Conservation (phyloP, 495 filamentous ascomycete genomes). For the Hypomontagnella submonticulosa region DNA sequence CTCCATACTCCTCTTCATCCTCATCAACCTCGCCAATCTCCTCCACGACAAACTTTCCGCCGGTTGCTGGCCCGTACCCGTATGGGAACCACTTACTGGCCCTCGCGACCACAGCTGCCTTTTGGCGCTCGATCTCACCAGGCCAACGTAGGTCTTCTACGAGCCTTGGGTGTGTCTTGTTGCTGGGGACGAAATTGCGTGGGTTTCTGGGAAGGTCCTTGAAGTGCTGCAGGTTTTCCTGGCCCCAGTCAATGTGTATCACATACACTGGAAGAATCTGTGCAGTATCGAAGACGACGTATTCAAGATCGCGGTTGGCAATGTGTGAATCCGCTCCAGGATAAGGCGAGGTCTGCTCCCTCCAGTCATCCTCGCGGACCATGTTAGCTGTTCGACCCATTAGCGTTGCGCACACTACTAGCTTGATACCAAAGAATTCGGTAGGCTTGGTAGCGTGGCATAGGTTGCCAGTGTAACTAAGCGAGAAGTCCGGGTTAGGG, state of each 20-base stretch:
- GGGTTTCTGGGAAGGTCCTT: slow-evolving; percentile 19
- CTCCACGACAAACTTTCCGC: slow-evolving; percentile 51
- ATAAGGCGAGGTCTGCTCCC: slow-evolving; percentile 28
- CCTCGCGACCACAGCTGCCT: slow-evolving; percentile 46
- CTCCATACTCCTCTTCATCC: slow-evolving; percentile 53
- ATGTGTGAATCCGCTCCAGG: slow-evolving; percentile 50
- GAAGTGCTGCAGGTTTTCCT: slow-evolving; percentile 40
- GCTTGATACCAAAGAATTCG: slow-evolving; percentile 49
- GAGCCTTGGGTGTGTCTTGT: slow-evolving; percentile 26
- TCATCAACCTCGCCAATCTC: slow-evolving; percentile 54
- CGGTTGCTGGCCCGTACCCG: slow-evolving; percentile 54
- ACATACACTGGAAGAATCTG: slow-evolving; percentile 57
- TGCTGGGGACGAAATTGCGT: slow-evolving; percentile 23
- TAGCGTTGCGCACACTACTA: slow-evolving; percentile 54
- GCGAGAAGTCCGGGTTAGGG: slow-evolving; percentile 47
- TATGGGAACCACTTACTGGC: slow-evolving; percentile 58
- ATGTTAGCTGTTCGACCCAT: slow-evolving; percentile 51
- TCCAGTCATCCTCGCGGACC: slow-evolving; percentile 40
- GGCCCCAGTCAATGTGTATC: slow-evolving; percentile 51
- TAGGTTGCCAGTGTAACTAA: slow-evolving; percentile 43
- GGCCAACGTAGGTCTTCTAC: slow-evolving; percentile 26
- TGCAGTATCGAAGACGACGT: slow-evolving; percentile 55
- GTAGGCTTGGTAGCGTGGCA: slow-evolving; percentile 36
- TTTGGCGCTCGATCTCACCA: slow-evolving; percentile 45
- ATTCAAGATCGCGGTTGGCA: slow-evolving; percentile 47